Evolutionary conservation across 805 yeast species (phyloP).

Genomic region (Lachancea waltii): DNA sequence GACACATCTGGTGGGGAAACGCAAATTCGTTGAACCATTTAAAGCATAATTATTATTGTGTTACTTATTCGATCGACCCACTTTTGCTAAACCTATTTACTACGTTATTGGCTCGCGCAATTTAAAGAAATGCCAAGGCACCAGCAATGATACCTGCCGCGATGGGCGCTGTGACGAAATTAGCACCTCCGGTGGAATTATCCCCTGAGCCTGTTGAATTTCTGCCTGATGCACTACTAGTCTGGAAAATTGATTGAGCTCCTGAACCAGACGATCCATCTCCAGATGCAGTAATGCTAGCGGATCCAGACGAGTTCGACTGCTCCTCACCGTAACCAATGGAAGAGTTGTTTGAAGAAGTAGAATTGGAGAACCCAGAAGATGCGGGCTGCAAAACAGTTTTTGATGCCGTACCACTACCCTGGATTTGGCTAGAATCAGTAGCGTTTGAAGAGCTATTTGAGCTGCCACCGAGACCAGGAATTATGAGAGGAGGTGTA

Average conservation of each 20-base stretch:
- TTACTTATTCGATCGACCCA: no score
- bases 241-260: not conserved
- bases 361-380: not conserved
- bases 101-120: no score
- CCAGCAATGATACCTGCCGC: conserved; percentile 7
- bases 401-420: not conserved
- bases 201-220: conserved; percentile 8
- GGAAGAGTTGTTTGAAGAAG: conserved; percentile 2
- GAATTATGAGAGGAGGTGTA: not conserved
- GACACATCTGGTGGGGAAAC: not conserved
- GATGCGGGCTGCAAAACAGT: not conserved
- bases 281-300: not conserved
- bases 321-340: not conserved
- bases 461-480: not conserved
- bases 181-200: conserved; percentile 6
- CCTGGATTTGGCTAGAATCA: not conserved
- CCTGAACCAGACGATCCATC: not conserved
- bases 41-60: not conserved
- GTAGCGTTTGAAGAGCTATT: conserved; percentile 1
- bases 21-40: not conserved
- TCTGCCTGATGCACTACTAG: not conserved
- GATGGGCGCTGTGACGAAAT: conserved; percentile 4
- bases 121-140: conserved; percentile 3
- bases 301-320: not conserved
- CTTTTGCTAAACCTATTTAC: no score